Evolutionary conservation across 805 yeast species (phyloP).

Genomic region (Brettanomyces nanus): DNA sequence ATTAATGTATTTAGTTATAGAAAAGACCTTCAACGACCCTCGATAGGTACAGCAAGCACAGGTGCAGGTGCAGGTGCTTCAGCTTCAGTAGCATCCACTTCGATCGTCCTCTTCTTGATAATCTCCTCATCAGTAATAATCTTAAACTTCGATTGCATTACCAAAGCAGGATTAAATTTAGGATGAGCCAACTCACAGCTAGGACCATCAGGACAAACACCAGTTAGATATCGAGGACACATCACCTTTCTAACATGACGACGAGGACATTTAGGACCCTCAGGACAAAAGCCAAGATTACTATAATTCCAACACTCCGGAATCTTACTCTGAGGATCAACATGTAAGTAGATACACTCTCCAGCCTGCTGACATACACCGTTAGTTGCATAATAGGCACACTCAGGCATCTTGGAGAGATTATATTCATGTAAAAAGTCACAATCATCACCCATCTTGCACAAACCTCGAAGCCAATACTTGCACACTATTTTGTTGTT

Average conservation of each 20-base stretch:
- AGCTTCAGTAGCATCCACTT: no score
- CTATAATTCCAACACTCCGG: conserved; percentile 76
- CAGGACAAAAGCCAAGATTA: conserved; percentile 85
- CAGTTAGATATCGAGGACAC: conserved; percentile 77
- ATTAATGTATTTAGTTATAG: neutral
- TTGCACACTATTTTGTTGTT: conserved; percentile 85
- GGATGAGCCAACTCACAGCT: conserved; percentile 82
- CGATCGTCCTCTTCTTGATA: conserved; percentile 19
- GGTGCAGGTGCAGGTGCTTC: no score
- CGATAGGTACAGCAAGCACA: no score
- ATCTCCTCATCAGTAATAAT: conserved; percentile 35
- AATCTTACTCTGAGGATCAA: conserved; percentile 82
- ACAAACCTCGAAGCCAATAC: conserved; percentile 96
- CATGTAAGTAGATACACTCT: conserved; percentile 87
- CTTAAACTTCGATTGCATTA: conserved; percentile 36
- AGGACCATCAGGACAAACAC: conserved; percentile 89
- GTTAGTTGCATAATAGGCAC: conserved; percentile 74
- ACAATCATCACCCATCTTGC: conserved; percentile 94
- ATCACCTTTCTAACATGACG: conserved; percentile 70
- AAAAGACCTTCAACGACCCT: no score
- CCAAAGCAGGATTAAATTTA: conserved; percentile 40
- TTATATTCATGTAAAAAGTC: conserved; percentile 95
- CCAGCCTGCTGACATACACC: conserved; percentile 89
- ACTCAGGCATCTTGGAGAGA: conserved; percentile 92
- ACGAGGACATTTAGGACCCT: conserved; percentile 78